phyloP scores from a whole-genome alignment of 176 grass and related monocot genomes.

The Puya raimondii region DNA sequence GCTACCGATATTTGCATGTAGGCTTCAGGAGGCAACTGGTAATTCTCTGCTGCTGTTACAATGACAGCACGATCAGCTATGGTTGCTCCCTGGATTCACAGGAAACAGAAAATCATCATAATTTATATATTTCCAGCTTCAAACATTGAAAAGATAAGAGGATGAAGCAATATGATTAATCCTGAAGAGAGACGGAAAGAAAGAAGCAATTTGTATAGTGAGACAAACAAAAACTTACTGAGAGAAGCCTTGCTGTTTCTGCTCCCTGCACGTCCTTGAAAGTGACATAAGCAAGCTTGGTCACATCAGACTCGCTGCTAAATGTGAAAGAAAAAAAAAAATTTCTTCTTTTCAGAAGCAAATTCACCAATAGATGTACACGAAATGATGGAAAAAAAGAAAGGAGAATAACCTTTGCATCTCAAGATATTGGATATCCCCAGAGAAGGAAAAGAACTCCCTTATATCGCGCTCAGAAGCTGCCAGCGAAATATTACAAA shows the following conservation, averaged over 20 bases:
- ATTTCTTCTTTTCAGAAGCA: conserved; percentile 3
- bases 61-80: conserved; percentile 76
- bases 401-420: conserved; percentile 68
- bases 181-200: neutral
- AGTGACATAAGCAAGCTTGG: conserved; percentile 87
- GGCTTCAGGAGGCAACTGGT: conserved; percentile 68
- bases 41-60: conserved; percentile 73
- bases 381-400: neutral
- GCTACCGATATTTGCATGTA: conserved; percentile 43
- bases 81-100: conserved; percentile 63
- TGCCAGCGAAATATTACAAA: conserved; percentile 72
- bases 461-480: conserved; percentile 79
- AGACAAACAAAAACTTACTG: conserved; percentile 42
- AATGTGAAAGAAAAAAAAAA: conserved; percentile 12
- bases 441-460: conserved; percentile 98
- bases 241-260: conserved; percentile 88
- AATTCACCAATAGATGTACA: conserved; percentile 11
- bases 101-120: conserved; percentile 5
- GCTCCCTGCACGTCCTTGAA: conserved; percentile 91
- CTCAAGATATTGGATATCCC: conserved; percentile 85
- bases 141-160: conserved; percentile 1
- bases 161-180: conserved; percentile 1
- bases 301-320: conserved; percentile 68
- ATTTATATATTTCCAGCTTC: neutral
- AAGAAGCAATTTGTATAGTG: conserved; percentile 5